A percentile compares a stretch with the other conserved stretches of the same genome.
Conservation (phyloP, 2,329 filamentous ascomycete species). For the Pochonia chlamydosporia region DNA sequence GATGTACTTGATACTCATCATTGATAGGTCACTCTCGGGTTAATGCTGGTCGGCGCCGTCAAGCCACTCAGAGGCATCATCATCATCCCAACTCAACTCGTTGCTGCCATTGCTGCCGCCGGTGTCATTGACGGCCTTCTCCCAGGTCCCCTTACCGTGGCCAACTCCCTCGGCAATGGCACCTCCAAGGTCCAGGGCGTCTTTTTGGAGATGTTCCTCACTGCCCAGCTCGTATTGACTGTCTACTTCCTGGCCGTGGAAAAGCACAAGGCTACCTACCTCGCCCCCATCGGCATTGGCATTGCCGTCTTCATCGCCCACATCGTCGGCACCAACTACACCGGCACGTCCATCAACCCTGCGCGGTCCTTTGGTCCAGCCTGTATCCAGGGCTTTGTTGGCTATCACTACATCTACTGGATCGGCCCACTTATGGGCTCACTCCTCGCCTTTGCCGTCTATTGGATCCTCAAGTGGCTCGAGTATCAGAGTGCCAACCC, state of each 20-base stretch:
- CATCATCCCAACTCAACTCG: constrained; percentile 51
- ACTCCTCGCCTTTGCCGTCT: constrained; percentile 42
- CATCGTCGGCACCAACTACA: constrained; percentile 39
- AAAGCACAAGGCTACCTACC: constrained; percentile 66
- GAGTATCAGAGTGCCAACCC: constrained; percentile 47
- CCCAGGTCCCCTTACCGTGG: constrained; percentile 50
- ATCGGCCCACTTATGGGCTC: constrained; percentile 46
- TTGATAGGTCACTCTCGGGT: constrained; percentile 47
- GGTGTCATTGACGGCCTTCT: constrained; percentile 52
- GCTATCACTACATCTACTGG: constrained; percentile 51
- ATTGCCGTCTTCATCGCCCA: constrained; percentile 60
- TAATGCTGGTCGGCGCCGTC: constrained; percentile 53
- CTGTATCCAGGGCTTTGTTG: constrained; percentile 34
- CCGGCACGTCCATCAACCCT: constrained; percentile 44
- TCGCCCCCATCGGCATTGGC: constrained; percentile 68
- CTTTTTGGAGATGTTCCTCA: constrained; percentile 63
- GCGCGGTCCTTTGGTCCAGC: constrained; percentile 45
- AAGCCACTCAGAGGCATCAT: constrained; percentile 43
- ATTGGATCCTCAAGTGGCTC: constrained; percentile 43
- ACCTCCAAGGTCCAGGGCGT: constrained; percentile 51
- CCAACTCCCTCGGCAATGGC: constrained; percentile 48
- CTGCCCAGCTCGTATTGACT: constrained; percentile 55
- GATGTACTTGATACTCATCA: too few species aligned
- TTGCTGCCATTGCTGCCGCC: constrained; percentile 53
- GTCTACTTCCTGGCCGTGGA: constrained; percentile 67